Percentiles rank a stretch among this genome's conserved stretches.
Evolutionary conservation across 1,284 basidiomycete species (phyloP).

Genomic region (Salmacisia buchloeana): DNA sequence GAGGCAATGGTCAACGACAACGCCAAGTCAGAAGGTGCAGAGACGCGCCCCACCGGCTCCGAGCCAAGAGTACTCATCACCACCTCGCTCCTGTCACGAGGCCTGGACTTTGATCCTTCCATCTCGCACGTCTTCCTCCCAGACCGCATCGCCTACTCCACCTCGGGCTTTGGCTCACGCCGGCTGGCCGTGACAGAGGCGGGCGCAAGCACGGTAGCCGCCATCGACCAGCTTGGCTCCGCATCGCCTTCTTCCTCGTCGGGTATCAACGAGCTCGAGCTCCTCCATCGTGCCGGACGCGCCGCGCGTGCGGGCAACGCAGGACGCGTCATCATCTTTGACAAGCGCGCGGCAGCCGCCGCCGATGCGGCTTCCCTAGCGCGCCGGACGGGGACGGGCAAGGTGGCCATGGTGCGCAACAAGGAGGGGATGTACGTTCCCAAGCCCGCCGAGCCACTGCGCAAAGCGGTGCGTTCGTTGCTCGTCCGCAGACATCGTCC

Average conservation of each 20-base stretch:
- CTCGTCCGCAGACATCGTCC: neutral
- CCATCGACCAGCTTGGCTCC: too few relatives aligned
- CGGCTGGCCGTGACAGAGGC: neutral
- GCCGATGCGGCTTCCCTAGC: too few relatives aligned
- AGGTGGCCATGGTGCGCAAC: neutral
- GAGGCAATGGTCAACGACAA: neutral
- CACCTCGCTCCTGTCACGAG: constrained; percentile 82
- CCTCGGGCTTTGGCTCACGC: constrained; percentile 2
- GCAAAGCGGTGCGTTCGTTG: neutral
- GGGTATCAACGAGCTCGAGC: constrained; percentile 81
- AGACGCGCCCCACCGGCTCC: neutral
- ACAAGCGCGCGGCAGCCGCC: constrained; percentile 10
- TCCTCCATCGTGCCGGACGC: constrained; percentile 66
- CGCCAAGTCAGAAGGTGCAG: neutral
- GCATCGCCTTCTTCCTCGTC: constrained; percentile 34
- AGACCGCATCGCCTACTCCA: constrained; percentile 12
- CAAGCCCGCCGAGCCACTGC: neutral
- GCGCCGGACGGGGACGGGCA: neutral
- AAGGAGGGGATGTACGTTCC: neutral
- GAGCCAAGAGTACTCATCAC: constrained; percentile 66
- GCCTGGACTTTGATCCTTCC: constrained; percentile 71
- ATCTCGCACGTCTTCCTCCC: constrained; percentile 25
- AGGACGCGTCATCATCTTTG: constrained; percentile 58
- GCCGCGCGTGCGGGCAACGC: constrained; percentile 63
- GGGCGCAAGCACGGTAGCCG: neutral